Evolutionary conservation across 169 alveolate genomes (phyloP).

Genomic region (Cryptosporidium parvum): DNA sequence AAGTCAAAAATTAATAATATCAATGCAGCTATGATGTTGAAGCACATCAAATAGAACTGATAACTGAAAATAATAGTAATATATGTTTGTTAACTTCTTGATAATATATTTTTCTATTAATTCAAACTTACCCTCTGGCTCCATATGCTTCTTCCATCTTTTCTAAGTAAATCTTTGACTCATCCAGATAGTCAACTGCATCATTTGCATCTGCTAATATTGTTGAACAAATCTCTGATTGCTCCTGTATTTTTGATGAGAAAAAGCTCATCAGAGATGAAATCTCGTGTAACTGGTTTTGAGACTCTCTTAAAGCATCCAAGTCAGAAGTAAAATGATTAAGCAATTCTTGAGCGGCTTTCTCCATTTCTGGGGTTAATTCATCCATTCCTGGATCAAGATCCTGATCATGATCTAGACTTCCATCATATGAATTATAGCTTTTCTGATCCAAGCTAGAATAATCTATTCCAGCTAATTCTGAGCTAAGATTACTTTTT

Average conservation of each 20-base stretch:
- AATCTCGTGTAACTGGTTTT: conserved; percentile 63
- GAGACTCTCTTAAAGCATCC: conserved; percentile 65
- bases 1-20: conserved; percentile 34
- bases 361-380: conserved; percentile 73
- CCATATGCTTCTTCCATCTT: conserved; percentile 8
- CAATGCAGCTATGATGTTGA: conserved; percentile 44
- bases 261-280: conserved; percentile 56
- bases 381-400: neutral
- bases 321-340: conserved; percentile 61
- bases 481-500: neutral
- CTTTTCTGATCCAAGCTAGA: neutral
- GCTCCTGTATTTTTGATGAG: conserved; percentile 61
- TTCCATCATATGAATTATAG: neutral
- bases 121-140: conserved; percentile 35
- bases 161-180: conserved; percentile 18
- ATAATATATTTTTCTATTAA: neutral
- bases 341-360: conserved; percentile 42
- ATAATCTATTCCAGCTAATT: neutral
- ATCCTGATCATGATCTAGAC: neutral
- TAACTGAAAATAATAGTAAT: neutral
- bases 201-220: conserved; percentile 37
- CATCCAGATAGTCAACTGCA: conserved; percentile 43
- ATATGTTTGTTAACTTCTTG: neutral
- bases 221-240: conserved; percentile 50
- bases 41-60: conserved; percentile 21